Evolutionary conservation across 1,284 basidiomycete genomes (phyloP).

Genomic region (Gomphus bonarii): DNA sequence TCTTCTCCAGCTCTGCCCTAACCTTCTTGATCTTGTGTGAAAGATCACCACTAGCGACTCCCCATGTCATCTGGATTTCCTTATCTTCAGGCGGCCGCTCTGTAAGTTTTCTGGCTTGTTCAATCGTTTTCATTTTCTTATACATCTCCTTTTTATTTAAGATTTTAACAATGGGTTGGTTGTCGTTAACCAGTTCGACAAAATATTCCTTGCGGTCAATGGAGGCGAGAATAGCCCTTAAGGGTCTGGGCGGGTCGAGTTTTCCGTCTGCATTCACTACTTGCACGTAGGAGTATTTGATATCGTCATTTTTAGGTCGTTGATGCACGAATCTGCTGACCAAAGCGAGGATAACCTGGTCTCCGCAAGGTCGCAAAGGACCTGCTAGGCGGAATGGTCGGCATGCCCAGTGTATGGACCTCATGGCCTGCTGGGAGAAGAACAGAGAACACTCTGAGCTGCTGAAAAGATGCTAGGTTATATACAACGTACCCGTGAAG

Average conservation of each 20-base stretch:
- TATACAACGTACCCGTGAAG: constrained; percentile 5
- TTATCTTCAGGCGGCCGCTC: constrained; percentile 34
- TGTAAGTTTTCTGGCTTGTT: constrained; percentile 22
- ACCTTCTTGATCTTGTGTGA: constrained; percentile 59
- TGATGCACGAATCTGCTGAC: not conserved
- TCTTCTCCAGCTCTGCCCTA: constrained; percentile 47
- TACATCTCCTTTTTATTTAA: constrained; percentile 28
- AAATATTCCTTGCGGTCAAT: constrained; percentile 31
- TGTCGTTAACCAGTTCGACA: constrained; percentile 39
- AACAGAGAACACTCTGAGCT: not conserved
- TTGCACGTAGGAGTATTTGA: constrained; percentile 14
- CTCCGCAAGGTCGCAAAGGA: constrained; percentile 5
- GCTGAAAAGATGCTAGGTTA: not conserved
- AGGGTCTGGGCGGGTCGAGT: constrained; percentile 25
- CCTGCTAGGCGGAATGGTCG: constrained; percentile 7
- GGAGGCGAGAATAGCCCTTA: constrained; percentile 29
- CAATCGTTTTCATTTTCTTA: constrained; percentile 25
- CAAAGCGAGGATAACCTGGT: not conserved
- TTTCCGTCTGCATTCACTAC: constrained; percentile 19
- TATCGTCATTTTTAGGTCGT: constrained; percentile 12
- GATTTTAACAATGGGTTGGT: constrained; percentile 42
- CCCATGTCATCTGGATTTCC: constrained; percentile 71
- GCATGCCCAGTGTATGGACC: constrained; percentile 12
- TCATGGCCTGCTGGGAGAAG: not conserved
- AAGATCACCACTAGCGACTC: constrained; percentile 46